phyloP scores from a whole-genome alignment of 805 yeast species.

The Candida manassasensis region DNA sequence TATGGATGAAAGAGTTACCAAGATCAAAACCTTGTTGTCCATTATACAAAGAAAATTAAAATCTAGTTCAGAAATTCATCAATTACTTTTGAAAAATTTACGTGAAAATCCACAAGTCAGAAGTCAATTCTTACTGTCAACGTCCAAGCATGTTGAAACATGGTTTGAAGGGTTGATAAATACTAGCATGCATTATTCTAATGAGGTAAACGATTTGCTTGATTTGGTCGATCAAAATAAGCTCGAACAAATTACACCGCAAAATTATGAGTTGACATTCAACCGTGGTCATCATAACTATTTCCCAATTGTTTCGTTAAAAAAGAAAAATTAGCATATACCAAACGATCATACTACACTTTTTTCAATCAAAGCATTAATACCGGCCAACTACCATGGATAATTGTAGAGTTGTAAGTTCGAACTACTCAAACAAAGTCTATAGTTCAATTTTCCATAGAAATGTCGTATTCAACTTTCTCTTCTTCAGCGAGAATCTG shows the following conservation, averaged over 20 bases:
- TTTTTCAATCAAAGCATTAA: too few species aligned
- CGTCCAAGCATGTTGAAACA: slow-evolving; percentile 4
- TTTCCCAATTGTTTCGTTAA: slow-evolving; percentile 18
- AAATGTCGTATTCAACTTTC: slow-evolving; percentile 32
- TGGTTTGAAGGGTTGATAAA: slow-evolving; percentile 18
- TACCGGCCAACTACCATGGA: too few species aligned
- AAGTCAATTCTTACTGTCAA: slow-evolving; percentile 3
- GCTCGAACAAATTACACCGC: slow-evolving; percentile 3
- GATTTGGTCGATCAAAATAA: slow-evolving; percentile 4
- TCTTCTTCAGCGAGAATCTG: slow-evolving; percentile 35
- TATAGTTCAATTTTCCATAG: too few species aligned
- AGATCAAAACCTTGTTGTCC: slow-evolving; percentile 2
- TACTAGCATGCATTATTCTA: slow-evolving; percentile 13
- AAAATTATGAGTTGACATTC: slow-evolving; percentile 9
- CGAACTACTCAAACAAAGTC: too few species aligned
- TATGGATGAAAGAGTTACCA: slow-evolving; percentile 7
- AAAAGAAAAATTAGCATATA: too few species aligned
- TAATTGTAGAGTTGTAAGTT: too few species aligned
- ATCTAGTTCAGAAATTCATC: slow-evolving; percentile 3
- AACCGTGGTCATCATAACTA: slow-evolving; percentile 19
- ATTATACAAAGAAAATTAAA: not conserved
- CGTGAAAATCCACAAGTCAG: slow-evolving; percentile 3
- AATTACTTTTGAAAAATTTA: slow-evolving; percentile 3
- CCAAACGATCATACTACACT: too few species aligned
- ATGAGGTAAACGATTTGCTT: slow-evolving; percentile 10